Conservation (phyloP, 345 rosid genomes). For the Populus pruinosa region DNA sequence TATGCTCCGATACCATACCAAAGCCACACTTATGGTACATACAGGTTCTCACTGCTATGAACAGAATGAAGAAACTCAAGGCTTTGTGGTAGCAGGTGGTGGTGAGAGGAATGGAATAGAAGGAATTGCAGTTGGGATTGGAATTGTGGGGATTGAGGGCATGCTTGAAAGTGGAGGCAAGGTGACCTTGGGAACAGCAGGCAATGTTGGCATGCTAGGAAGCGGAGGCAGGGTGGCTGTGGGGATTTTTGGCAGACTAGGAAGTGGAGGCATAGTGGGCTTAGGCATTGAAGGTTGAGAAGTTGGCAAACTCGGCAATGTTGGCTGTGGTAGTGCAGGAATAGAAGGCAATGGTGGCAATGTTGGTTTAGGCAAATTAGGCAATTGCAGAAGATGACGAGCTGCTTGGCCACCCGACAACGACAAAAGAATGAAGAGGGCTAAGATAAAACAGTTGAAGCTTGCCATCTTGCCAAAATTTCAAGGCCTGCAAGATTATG, state of each 20-base stretch:
- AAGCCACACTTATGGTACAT: not conserved
- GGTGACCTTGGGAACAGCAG: conserved; percentile 5
- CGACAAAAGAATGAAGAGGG: conserved; percentile 12
- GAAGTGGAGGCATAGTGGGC: conserved; percentile 1
- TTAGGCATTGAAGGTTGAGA: conserved; percentile 17
- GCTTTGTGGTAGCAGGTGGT: conserved; percentile 22
- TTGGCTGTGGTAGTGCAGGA: conserved; percentile 12
- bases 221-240: conserved; percentile 8
- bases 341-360: conserved; percentile 24
- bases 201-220: conserved; percentile 14
- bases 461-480: not conserved
- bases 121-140: conserved; percentile 20
- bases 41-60: not conserved
- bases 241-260: not conserved
- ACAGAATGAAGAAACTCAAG: conserved; percentile 9
- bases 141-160: conserved; percentile 21
- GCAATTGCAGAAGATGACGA: conserved; percentile 24
- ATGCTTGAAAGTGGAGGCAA: conserved; percentile 25
- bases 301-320: conserved; percentile 17
- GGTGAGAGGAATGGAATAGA: conserved; percentile 36
- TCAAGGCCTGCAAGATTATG: not conserved
- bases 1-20: not conserved
- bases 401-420: conserved; percentile 22
- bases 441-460: not conserved
- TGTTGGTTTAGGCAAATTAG: conserved; percentile 4